These are phyloP conservation scores for Collybia sordida DNA, from an alignment of 768 basidiomycete species.

Conservation along the genomic window DNA sequence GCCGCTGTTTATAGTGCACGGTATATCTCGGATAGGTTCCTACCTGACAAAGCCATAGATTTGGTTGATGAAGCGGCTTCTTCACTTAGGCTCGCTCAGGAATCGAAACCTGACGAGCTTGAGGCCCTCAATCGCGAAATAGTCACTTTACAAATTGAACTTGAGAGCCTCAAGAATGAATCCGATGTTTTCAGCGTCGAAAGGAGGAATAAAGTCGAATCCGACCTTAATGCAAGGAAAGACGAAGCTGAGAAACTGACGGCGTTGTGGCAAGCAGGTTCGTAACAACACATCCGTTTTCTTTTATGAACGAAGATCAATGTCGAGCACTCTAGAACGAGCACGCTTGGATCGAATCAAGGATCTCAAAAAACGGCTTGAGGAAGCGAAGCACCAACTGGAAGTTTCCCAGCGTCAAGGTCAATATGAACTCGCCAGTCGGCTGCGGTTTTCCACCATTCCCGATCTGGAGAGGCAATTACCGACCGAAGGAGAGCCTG, in stretches of 20 bases:
- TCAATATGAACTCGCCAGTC: slow-evolving; percentile 80
- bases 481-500: slow-evolving; percentile 51
- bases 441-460: slow-evolving; percentile 82
- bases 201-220: slow-evolving; percentile 65
- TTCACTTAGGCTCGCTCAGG: slow-evolving; percentile 82
- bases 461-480: slow-evolving; percentile 76
- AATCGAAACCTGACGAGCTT: slow-evolving; percentile 83
- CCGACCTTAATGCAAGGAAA: slow-evolving; percentile 57
- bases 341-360: slow-evolving; percentile 68
- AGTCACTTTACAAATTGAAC: slow-evolving; percentile 84
- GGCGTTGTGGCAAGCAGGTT: slow-evolving; percentile 74
- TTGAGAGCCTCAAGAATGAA: slow-evolving; percentile 89
- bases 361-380: slow-evolving; percentile 69
- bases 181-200: slow-evolving; percentile 81
- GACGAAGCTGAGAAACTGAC: slow-evolving; percentile 61
- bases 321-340: slow-evolving; percentile 47
- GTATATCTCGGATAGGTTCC: slow-evolving; percentile 84
- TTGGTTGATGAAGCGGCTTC: slow-evolving; percentile 93
- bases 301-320: neutral
- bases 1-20: slow-evolving; percentile 84
- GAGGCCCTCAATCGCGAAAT: slow-evolving; percentile 83
- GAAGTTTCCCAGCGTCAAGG: slow-evolving; percentile 89
- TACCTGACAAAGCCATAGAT: slow-evolving; percentile 92
- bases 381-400: slow-evolving; percentile 81
- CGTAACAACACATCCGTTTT: slow-evolving; percentile 13